phyloP scores from a whole-genome alignment of 768 basidiomycete species.

The Tricholoma flavovirens region DNA sequence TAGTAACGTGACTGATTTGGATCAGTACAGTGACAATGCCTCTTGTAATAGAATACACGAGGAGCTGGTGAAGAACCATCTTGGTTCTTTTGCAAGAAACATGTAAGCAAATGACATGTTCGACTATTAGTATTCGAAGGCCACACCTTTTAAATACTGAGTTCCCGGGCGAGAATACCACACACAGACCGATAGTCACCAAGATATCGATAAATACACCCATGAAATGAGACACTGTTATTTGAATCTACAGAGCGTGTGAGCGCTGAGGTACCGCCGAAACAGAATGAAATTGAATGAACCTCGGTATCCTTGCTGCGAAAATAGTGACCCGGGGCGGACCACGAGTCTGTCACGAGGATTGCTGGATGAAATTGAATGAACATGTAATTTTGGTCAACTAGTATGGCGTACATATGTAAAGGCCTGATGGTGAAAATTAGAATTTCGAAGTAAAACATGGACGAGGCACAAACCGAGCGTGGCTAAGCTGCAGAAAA shows the following conservation, averaged over 20 bases:
- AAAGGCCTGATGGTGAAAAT: not conserved
- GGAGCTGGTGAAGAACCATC: slow-evolving; percentile 1
- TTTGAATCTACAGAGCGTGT: not conserved
- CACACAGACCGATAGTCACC: slow-evolving; percentile 1
- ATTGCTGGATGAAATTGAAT: not conserved
- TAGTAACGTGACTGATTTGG: not conserved
- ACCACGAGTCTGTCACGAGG: not conserved
- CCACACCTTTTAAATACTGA: not conserved
- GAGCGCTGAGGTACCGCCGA: not conserved
- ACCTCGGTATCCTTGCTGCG: not conserved
- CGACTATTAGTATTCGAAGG: too few species aligned
- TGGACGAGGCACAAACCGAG: not conserved
- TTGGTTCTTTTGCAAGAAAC: not conserved
- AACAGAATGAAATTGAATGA: not conserved
- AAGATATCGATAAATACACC: slow-evolving; percentile 3
- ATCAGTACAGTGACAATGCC: slow-evolving; percentile 2
- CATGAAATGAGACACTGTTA: not conserved
- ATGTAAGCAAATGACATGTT: not conserved
- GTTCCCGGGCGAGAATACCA: not conserved
- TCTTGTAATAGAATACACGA: slow-evolving; percentile 4
- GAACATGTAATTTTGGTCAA: not conserved
- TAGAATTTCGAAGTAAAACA: not conserved
- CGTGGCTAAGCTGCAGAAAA: not conserved
- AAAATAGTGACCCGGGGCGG: not conserved
- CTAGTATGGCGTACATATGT: not conserved